Base-by-base conservation (phyloP, 1,139 yeast species). In the Geotrichum australiense region DNA sequence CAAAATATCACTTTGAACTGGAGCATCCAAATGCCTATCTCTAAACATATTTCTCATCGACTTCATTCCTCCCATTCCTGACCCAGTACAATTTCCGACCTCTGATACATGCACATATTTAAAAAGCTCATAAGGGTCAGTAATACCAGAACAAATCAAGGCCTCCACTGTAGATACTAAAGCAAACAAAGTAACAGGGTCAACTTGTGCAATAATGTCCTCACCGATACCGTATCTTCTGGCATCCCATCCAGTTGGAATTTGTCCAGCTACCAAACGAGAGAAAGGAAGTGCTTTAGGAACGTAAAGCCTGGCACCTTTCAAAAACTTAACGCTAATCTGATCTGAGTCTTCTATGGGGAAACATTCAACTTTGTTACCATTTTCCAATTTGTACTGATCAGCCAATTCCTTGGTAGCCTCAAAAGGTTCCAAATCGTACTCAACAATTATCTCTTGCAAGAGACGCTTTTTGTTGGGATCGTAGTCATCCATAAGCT, bases 1-100 rank as follows among this genome's bases (percentile, higher is more conserved):
- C 57, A 91, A 73, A 55, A 91, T 82, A 68, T 91, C 98, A 62
- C 84, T 91, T 71, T 91, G 98, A 45, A 89, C 96, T 46, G 95
- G 96, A 65, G 73, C 73, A 62, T 91, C 98, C 54, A 77, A 71
- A 70, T 73, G 89, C 70, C 98, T 80, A 63, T 89, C 96, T 69
- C 76, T 87, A 73, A 87, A 91, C 96, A 91, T 91, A 56, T 96
- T 96, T 66, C 94, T 84, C 62, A 91, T 70, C 44, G 98, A 97
- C 55, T 82, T 66, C 53, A 89, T 93, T 80, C 98, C 98, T 69
- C 98, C 98, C 94, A 91, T 89, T 77, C 98, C 98, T 46, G 96
- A 87, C 71, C 98, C 98, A 40, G 96, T 83, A 74, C 97, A 87
- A 77, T 91, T 91, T 71, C 98, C 98, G 55, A 91, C 89, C 69